Evolutionary conservation across 1,284 basidiomycete genomes (phyloP).

Genomic region (Volvariella surrecta): DNA sequence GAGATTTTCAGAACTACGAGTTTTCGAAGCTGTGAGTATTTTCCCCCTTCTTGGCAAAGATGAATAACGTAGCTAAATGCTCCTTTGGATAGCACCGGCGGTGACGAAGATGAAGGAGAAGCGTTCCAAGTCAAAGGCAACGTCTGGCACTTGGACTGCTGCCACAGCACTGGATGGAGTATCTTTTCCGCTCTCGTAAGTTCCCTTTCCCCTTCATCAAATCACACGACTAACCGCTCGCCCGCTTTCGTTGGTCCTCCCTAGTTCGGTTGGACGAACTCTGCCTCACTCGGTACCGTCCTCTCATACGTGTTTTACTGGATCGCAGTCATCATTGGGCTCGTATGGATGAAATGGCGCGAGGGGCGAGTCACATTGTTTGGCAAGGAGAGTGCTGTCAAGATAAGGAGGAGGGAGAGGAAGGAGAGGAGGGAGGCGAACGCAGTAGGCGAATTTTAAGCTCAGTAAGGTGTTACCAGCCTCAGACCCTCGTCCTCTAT

Average conservation of each 20-base stretch:
- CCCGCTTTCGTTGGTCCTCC: background rate
- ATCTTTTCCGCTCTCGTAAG: constrained; percentile 71
- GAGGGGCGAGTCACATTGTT: no score
- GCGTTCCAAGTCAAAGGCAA: constrained; percentile 72
- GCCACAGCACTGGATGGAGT: constrained; percentile 64
- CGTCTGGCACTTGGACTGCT: constrained; percentile 86
- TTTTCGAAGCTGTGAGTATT: no score
- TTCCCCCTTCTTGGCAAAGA: no score
- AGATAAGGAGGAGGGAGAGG: background rate
- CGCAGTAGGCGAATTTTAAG: constrained; percentile 1
- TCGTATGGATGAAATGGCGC: constrained; percentile 74
- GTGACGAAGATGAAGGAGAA: constrained; percentile 74
- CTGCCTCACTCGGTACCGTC: constrained; percentile 56
- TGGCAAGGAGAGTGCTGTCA: constrained; percentile 5
- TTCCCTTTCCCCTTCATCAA: no score
- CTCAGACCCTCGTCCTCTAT: no score
- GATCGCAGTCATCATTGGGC: constrained; percentile 55
- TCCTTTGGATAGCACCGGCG: constrained; percentile 81
- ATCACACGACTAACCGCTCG: constrained; percentile 33
- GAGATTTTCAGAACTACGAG: constrained; percentile 60
- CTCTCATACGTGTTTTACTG: constrained; percentile 77
- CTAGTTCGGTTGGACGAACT: constrained; percentile 3
- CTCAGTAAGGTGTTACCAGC: no score
- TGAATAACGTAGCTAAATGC: no score
- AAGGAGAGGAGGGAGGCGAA: background rate